These are phyloP conservation scores for Cutaneotrichosporon mucoides DNA, from an alignment of 1,284 basidiomycete genomes.

Conservation along the genomic window DNA sequence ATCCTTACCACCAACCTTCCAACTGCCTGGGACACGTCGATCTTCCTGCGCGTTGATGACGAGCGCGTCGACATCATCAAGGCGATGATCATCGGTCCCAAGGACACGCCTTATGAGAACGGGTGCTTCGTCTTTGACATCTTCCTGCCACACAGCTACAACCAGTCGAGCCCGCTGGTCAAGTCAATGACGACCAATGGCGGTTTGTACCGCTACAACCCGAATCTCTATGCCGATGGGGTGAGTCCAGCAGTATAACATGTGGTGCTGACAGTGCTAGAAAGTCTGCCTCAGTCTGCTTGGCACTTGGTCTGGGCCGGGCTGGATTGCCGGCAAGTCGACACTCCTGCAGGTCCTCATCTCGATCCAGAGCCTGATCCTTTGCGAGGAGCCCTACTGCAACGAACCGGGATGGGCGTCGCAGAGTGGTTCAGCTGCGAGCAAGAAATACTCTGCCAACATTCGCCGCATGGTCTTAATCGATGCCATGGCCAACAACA, in stretches of 20 bases:
- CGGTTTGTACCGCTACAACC: slow-evolving; percentile 82
- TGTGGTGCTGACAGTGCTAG: slow-evolving; percentile 14
- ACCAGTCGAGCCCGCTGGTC: slow-evolving; percentile 51
- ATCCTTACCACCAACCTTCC: slow-evolving; percentile 84
- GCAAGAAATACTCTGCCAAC: slow-evolving; percentile 60
- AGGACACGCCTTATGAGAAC: slow-evolving; percentile 76
- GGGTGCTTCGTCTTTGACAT: slow-evolving; percentile 69
- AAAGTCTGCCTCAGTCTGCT: slow-evolving; percentile 86
- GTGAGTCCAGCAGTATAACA: slow-evolving; percentile 53
- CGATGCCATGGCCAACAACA: slow-evolving; percentile 68
- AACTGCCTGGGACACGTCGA: slow-evolving; percentile 81
- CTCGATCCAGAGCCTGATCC: slow-evolving; percentile 90
- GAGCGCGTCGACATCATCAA: slow-evolving; percentile 85
- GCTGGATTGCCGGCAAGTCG: slow-evolving; percentile 79
- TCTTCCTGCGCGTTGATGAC: slow-evolving; percentile 64
- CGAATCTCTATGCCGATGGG: slow-evolving; percentile 71
- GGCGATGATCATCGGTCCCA: slow-evolving; percentile 78
- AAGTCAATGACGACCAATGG: slow-evolving; percentile 91
- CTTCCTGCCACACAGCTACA: slow-evolving; percentile 60
- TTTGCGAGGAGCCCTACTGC: slow-evolving; percentile 80
- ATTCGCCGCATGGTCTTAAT: slow-evolving; percentile 80
- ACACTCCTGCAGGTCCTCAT: slow-evolving; percentile 74
- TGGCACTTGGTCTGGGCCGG: slow-evolving; percentile 86
- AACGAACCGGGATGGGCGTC: slow-evolving; percentile 85
- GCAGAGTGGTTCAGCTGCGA: slow-evolving; percentile 58